Percentiles rank a stretch among this genome's conserved stretches.
Evolutionary conservation across 495 filamentous ascomycete genomes (phyloP).

Genomic region (Podospora pseudocomata): DNA sequence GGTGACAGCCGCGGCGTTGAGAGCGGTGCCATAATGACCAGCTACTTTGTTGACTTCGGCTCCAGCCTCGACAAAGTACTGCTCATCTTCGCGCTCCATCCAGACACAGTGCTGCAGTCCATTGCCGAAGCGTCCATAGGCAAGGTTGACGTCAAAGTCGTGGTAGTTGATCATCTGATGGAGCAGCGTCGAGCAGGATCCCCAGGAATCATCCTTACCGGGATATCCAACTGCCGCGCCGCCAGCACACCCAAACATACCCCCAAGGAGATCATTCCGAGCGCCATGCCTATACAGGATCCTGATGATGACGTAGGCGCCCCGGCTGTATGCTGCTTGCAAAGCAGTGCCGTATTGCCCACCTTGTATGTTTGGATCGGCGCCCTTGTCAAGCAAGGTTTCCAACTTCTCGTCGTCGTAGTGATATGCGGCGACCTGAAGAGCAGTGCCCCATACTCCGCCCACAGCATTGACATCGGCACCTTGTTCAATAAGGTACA

Average conservation of each 20-base stretch:
- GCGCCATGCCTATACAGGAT: not conserved
- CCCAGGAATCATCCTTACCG: not conserved
- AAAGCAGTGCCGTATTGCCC: not conserved
- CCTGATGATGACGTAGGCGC: not conserved
- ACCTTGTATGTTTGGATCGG: not conserved
- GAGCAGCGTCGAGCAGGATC: not conserved
- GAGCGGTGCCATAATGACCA: not conserved
- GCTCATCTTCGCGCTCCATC: not conserved
- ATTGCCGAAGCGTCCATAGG: not conserved
- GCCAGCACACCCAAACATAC: not conserved
- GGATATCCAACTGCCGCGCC: not conserved
- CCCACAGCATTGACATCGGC: not conserved
- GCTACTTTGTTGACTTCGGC: not conserved
- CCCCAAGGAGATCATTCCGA: not conserved
- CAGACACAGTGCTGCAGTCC: not conserved
- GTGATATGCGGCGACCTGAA: not conserved
- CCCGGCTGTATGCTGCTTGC: not conserved
- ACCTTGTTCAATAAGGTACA: not conserved
- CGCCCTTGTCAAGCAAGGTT: not conserved
- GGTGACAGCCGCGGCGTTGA: not conserved
- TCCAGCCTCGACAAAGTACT: not conserved
- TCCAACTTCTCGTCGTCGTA: not conserved
- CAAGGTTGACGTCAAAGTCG: not conserved
- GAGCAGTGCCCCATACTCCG: not conserved
- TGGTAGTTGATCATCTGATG: not conserved